Base-by-base conservation (phyloP, 768 basidiomycete genomes). In the Boletus coccyginus region DNA sequence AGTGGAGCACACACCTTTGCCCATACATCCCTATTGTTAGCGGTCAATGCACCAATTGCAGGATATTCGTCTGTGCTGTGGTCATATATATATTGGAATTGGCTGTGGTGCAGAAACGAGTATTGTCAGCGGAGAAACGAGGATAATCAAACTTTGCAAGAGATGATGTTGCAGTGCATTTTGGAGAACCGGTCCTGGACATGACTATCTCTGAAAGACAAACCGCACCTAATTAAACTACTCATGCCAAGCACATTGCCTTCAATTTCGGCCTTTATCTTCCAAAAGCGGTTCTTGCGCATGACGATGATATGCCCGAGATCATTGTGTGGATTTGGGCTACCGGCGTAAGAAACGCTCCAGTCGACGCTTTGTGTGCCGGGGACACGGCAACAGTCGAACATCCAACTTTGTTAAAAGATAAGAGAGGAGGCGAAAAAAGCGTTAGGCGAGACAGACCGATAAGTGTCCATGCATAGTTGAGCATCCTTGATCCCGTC, bases 261-360 rank as follows among this genome's bases (percentile, higher is more conserved):
- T 29, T 80, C 74, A 38, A 75, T 65, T 45, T 81, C 75, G 5
- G 82, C 80, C 27, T 88, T 81, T 21, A 98, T 74, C 65, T 88
- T 92, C 90, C 91, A 98, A 17, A 87, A 78, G 32, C 92, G 79
- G 56, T 92, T 92, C 59, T 88, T 91, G 36, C 94, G 81, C n/a
- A 95, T 77, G 29, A 93, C 88, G 45, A 95, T 76, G 56, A 98
- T 81, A 69, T 95, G 92, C 0, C 91, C 92, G 19, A 83, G 79
- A 48, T 85, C 77, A 10, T 55, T 38, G n/a, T 59, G 53, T n/a
- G 58, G 59, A 33, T 55, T 57, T 24, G 62, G 53, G 40, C 48
- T 59, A 11, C 85, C 86, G 0, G 90, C 85, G 59, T 90, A 82
- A 16, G 85, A 83, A 19, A 86, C 73, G 59, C 86, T 84, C 83